phyloP scores from a whole-genome alignment of 1,284 basidiomycete genomes.

The Ceratobasidium sp. region DNA sequence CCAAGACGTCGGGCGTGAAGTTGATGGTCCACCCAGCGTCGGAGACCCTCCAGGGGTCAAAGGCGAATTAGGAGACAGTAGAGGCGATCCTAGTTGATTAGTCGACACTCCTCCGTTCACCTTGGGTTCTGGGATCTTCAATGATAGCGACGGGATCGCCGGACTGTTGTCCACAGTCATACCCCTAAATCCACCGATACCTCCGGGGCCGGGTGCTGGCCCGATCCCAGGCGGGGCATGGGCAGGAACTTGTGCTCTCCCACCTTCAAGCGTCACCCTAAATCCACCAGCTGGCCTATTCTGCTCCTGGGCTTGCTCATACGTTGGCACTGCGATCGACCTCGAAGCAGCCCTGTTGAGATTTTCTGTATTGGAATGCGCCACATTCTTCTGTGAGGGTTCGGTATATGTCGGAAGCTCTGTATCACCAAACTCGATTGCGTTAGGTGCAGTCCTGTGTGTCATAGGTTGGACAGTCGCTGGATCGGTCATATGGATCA shows the following conservation, averaged over 20 bases:
- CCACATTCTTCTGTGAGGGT: neutral
- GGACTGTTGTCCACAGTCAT: neutral
- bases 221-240: slow-evolving; percentile 12
- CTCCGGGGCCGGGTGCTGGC: slow-evolving; percentile 12
- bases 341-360: neutral
- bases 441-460: slow-evolving; percentile 6
- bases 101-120: neutral
- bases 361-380: neutral
- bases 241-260: neutral
- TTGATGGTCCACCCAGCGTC: neutral
- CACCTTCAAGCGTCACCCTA: neutral
- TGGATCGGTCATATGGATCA: slow-evolving; percentile 22
- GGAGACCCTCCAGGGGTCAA: slow-evolving; percentile 2
- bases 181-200: slow-evolving; percentile 22
- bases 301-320: slow-evolving; percentile 24
- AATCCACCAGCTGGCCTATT: slow-evolving; percentile 16
- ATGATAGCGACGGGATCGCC: neutral
- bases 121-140: neutral
- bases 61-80: neutral
- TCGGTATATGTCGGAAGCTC: slow-evolving; percentile 26
- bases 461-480: slow-evolving; percentile 7
- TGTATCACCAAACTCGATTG: slow-evolving; percentile 19
- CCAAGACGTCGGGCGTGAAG: slow-evolving; percentile 5
- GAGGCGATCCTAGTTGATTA: neutral
- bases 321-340: slow-evolving; percentile 18